A percentile compares a stretch with the other conserved stretches of the same genome.
phyloP scores from a whole-genome alignment of 2,329 filamentous ascomycete genomes.

The Scolecobasidium constrictum region DNA sequence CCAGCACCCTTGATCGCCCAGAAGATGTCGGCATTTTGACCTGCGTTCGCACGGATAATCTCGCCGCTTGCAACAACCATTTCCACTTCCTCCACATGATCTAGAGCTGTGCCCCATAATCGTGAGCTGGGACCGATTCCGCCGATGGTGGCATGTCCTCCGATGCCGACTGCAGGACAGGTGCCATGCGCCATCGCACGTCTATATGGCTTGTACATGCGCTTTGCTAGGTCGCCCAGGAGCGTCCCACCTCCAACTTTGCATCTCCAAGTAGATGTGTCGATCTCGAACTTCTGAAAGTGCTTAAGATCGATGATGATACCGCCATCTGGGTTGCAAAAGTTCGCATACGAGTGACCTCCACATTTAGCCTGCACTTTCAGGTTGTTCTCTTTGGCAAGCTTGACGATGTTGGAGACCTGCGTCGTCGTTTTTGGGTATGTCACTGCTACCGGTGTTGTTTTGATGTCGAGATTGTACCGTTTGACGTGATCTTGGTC shows the following conservation, averaged over 20 bases:
- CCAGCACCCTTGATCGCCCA: conserved; percentile 48
- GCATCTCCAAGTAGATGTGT: conserved; percentile 33
- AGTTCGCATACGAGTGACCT: conserved; percentile 51
- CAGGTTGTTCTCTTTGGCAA: conserved; percentile 23
- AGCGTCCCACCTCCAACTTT: conserved; percentile 43
- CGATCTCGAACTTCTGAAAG: conserved; percentile 28
- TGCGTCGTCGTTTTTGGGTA: conserved; percentile 26
- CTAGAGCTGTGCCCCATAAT: conserved; percentile 47
- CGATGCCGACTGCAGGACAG: conserved; percentile 45
- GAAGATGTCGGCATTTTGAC: conserved; percentile 44
- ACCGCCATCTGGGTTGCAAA: conserved; percentile 37
- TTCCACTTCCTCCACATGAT: conserved; percentile 44
- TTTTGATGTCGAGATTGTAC: conserved; percentile 21
- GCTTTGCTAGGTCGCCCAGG: conserved; percentile 29
- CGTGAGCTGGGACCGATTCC: conserved; percentile 48
- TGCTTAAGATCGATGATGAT: conserved; percentile 37
- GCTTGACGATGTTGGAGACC: conserved; percentile 17
- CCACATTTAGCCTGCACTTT: conserved; percentile 53
- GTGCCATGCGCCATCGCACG: conserved; percentile 40
- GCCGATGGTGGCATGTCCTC: conserved; percentile 44
- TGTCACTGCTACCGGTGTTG: conserved; percentile 22
- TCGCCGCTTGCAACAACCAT: conserved; percentile 46
- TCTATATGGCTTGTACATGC: conserved; percentile 27
- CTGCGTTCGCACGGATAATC: conserved; percentile 26
- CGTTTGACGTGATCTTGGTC: conserved; percentile 12